Evolutionary conservation across 805 yeast genomes (phyloP), one percentile per base, ranked within the genome.

Genomic region (Sporopachydermia lactativora): DNA sequence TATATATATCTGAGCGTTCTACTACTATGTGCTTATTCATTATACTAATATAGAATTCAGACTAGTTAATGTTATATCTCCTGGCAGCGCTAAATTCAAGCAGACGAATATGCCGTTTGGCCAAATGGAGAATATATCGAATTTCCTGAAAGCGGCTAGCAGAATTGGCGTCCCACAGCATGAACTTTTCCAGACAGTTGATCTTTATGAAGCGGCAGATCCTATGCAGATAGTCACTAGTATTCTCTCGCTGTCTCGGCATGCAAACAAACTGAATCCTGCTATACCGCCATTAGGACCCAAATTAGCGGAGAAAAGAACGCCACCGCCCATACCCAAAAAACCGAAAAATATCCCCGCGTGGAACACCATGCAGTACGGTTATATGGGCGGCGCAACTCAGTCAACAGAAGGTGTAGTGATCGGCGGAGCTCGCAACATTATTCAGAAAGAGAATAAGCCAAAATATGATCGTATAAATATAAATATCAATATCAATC

Each of bases 81-180:
- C 62, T 2, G 42, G 49, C 1, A 41, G 46, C 6, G 56, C 62
- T 3, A 71, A 66, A 45, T 76, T 57, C 54, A 82, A 79, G 53
- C 65, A 65, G 39, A 73, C 84, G 6, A 64, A 65, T 40, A 75
- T 82, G 78, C 89, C 94, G 2, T 84, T 83, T 54, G 71, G 14
- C 14, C 73, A 77, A 58, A 84, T 84, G 95, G 95, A 84, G 52
- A 83, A 83, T 51, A 82, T 84, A 24, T 74, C 84, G 39, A 72
- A 73, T 47, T 84, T 84, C 51, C 60, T 84, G 34, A 59, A 65
- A 4, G 73, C 77, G 41, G 75, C 85, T 39, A 71, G 76, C 46
- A 41, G 53, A 3, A 63, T 75, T 40, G 89, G 89, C 2, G 76
- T 84, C 2, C 83, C 86, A 4, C 80, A 81, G 47, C 86, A 81